Evolutionary conservation across 495 filamentous ascomycete species (phyloP), one percentile per base, ranked within the genome.

Genomic region (Lepidopterella palustris): DNA sequence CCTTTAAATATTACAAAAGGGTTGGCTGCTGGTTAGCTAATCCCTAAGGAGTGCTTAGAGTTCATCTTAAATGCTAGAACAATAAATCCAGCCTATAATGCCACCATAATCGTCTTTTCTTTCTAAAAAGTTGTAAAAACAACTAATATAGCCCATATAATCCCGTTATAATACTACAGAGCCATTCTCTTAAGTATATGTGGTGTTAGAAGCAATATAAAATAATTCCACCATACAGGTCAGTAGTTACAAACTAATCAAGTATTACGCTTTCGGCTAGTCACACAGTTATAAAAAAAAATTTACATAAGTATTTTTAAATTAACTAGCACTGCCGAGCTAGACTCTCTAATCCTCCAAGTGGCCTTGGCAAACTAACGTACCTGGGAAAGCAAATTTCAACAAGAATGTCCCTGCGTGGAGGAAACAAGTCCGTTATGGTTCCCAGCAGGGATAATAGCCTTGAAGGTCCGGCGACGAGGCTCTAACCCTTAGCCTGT

Each of bases 61-160:
- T 13, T 11, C 35, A 18, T 18, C 45, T 26, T 49, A 23, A 10
- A 20, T 3, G 4, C 18, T 21, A 11, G 15, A 13, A 49, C 18
- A 49, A 13, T 23, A 20, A 20, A 20, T 26, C 45, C 11, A 4
- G 11, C 1, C 45, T 26, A 49, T 23, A 49, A 26, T 11, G 24
- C 45, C 51, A 53, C 51, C n/a, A 31, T 31, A 13, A 39, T 53
- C 21, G 23, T 29, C 31, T 53, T 53, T 26, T 49, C 24, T 49
- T 21, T 26, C 24, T 6, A 49, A 42, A 42, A 42, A 42, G 35
- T 42, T 42, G 10, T 42, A 42, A 42, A 4, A 4, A 42, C 3
- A 18, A 42, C 35, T 18, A 10, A 42, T 42, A 11, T 42, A 13
- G 18, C 13, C 9, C 9, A 42, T 13, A 42, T 10, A 42, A 42